Conservation (phyloP, 2,329 filamentous ascomycete species). For the Hypoxylon sp. region DNA sequence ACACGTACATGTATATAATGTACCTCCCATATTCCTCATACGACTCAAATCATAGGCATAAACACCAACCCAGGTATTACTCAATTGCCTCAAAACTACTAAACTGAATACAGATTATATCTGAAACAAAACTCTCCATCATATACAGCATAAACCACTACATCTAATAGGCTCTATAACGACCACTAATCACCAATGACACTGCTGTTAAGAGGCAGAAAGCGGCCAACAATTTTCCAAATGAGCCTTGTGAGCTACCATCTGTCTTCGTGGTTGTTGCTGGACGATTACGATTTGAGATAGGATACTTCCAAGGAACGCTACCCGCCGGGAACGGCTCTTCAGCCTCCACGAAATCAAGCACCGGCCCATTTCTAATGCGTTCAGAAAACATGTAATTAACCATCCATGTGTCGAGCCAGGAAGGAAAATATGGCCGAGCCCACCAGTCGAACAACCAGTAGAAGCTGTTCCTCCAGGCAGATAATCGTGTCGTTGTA, state of each 20-base stretch:
- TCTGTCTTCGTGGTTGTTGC: neutral
- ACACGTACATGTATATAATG: no score
- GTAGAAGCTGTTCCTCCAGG: conserved; percentile 19
- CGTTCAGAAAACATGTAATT: neutral
- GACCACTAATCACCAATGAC: conserved; percentile 5
- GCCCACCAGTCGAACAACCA: conserved; percentile 31
- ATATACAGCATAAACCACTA: neutral
- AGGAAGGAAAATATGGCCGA: conserved; percentile 20
- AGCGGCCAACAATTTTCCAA: conserved; percentile 3
- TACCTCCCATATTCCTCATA: no score
- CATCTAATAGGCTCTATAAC: conserved; percentile 4
- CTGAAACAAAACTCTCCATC: neutral
- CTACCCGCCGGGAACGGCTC: conserved; percentile 30
- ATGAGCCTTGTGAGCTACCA: conserved; percentile 3
- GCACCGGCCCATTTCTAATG: conserved; percentile 13
- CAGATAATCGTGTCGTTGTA: conserved; percentile 3
- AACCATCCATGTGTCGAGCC: neutral
- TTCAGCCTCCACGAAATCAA: conserved; percentile 36
- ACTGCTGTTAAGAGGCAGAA: conserved; percentile 2
- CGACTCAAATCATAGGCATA: no score
- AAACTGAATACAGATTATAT: no score
- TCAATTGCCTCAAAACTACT: no score
- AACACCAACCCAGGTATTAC: no score
- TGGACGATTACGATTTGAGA: neutral
- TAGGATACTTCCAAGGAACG: conserved; percentile 30